These are phyloP conservation scores for Strigomonas galati DNA, from an alignment of 208 protist genomes.

Conservation along the genomic window DNA sequence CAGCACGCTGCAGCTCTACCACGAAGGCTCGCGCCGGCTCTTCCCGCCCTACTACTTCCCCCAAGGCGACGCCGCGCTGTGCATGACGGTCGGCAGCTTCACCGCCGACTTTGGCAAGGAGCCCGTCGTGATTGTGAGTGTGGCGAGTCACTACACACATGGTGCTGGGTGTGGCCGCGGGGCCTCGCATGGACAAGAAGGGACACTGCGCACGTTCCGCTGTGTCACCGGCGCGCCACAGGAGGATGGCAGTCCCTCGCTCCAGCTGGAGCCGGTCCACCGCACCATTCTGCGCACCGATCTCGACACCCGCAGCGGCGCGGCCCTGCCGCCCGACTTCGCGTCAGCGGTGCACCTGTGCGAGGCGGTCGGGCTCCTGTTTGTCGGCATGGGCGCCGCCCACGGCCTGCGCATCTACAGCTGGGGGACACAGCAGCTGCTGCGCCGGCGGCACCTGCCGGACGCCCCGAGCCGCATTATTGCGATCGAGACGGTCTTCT, in stretches of 20 bases:
- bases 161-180: slow-evolving; percentile 50
- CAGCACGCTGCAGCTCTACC: slow-evolving; percentile 77
- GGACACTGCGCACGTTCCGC: slow-evolving; percentile 67
- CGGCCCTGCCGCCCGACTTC: slow-evolving; percentile 29
- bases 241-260: slow-evolving; percentile 11
- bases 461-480: slow-evolving; percentile 68
- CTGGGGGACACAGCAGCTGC: slow-evolving; percentile 63
- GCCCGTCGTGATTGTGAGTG: slow-evolving; percentile 63
- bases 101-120: slow-evolving; percentile 63
- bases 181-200: slow-evolving; percentile 40
- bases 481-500: slow-evolving; percentile 72
- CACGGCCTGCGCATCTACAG: slow-evolving; percentile 75
- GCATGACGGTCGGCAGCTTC: slow-evolving; percentile 64
- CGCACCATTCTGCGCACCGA: slow-evolving; percentile 44
- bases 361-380: slow-evolving; percentile 64
- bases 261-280: slow-evolving; percentile 66
- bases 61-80: slow-evolving; percentile 60
- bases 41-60: slow-evolving; percentile 63
- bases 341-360: slow-evolving; percentile 75
- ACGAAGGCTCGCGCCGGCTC: slow-evolving; percentile 47
- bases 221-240: slow-evolving; percentile 15
- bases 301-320: background rate
- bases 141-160: slow-evolving; percentile 62
- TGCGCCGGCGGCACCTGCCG: slow-evolving; percentile 57
- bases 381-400: slow-evolving; percentile 62